Percentiles rank a stretch among this genome's conserved stretches.
Conservation (phyloP, 2,329 filamentous ascomycete species). For the Nigrograna mackinnonii region DNA sequence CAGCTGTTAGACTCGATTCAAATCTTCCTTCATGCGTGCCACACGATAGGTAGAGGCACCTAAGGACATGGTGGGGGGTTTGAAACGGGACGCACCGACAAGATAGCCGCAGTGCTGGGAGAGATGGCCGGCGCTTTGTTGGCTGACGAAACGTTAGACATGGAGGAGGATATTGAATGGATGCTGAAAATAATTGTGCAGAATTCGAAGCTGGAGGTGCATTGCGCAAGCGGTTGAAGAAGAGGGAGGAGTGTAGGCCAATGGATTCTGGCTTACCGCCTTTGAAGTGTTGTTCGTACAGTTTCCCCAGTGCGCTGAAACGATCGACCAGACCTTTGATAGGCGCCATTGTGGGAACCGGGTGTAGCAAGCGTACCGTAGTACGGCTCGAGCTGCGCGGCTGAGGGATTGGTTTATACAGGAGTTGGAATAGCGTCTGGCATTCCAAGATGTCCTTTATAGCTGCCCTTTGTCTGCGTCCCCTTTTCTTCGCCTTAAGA, state of each 20-base stretch:
- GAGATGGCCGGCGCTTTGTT: constrained; percentile 40
- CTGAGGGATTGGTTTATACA: too few species aligned
- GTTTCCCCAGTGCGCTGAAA: constrained; percentile 30
- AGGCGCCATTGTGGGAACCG: constrained; percentile 33
- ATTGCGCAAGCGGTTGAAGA: constrained; percentile 26
- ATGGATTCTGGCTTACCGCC: constrained; percentile 40
- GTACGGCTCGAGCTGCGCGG: constrained; percentile 10
- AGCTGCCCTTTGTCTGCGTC: too few species aligned
- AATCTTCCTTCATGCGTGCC: not conserved
- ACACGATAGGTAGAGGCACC: not conserved
- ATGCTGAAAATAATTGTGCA: too few species aligned
- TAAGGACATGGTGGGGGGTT: constrained; percentile 20
- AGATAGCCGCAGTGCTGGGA: constrained; percentile 35
- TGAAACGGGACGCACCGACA: constrained; percentile 43
- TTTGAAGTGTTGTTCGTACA: constrained; percentile 38
- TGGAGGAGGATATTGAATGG: too few species aligned
- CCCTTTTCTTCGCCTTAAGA: too few species aligned
- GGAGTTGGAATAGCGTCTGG: too few species aligned
- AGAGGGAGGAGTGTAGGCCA: constrained; percentile 28
- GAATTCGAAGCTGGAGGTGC: constrained; percentile 18
- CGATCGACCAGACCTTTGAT: constrained; percentile 32
- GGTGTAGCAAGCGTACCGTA: constrained; percentile 15
- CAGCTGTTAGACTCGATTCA: constrained; percentile 20
- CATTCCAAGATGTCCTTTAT: too few species aligned
- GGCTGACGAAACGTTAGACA: constrained; percentile 37